Percentiles rank a stretch among this genome's conserved stretches.
phyloP scores from a whole-genome alignment of 2,329 filamentous ascomycete genomes.

The Neophaeococcomyces mojaviensis region DNA sequence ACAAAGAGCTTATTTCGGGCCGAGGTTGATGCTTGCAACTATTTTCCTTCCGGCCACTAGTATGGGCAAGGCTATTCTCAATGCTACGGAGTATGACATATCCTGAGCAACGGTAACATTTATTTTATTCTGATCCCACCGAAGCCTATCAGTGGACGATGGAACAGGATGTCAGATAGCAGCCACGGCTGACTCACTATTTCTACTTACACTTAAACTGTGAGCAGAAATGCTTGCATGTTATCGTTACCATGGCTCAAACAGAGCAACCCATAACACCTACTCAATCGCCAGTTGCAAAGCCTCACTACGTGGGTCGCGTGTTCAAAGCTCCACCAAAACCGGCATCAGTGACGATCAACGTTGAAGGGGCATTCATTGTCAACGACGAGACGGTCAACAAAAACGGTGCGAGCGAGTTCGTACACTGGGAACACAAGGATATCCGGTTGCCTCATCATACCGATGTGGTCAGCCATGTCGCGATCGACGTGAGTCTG shows the following conservation, averaged over 20 bases:
- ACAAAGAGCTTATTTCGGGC: neutral
- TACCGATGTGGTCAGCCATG: slow-evolving; percentile 88
- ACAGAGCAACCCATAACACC: neutral
- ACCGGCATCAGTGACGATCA: slow-evolving; percentile 75
- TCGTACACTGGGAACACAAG: slow-evolving; percentile 66
- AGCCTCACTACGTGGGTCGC: slow-evolving; percentile 5
- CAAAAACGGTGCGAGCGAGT: slow-evolving; percentile 37
- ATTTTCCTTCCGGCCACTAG: neutral
- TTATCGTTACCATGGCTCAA: slow-evolving; percentile 7
- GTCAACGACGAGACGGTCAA: slow-evolving; percentile 67
- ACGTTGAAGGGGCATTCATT: slow-evolving; percentile 93
- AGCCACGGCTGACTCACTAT: neutral
- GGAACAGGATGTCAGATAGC: slow-evolving; percentile 6
- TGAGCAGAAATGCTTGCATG: slow-evolving; percentile 7
- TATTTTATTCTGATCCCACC: slow-evolving; percentile 6
- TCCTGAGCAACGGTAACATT: slow-evolving; percentile 1
- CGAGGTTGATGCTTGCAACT: neutral
- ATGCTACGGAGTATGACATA: slow-evolving; percentile 5
- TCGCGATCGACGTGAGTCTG: slow-evolving; percentile 79
- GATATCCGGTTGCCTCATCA: slow-evolving; percentile 97
- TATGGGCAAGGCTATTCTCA: neutral
- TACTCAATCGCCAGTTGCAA: neutral
- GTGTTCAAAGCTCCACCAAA: slow-evolving; percentile 45
- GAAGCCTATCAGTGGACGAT: neutral
- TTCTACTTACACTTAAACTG: neutral